Percentiles rank a stretch among this genome's conserved stretches.
Conservation (phyloP, 108 stramenopile genomes). For the Cyclostephanos tholiformis region DNA sequence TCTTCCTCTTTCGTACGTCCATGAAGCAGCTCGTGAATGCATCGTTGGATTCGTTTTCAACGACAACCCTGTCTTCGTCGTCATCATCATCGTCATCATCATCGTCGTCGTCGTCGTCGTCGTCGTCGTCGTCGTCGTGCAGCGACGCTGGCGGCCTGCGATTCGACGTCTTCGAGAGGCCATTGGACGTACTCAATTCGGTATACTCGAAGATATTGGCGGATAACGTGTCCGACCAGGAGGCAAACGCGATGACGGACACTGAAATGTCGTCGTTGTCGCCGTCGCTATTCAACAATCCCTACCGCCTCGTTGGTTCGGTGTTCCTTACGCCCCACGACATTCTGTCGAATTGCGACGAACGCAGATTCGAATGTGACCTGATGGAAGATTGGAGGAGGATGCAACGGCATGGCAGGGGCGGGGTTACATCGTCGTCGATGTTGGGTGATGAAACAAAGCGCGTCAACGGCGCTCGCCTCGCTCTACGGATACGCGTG, state of each 20-base stretch:
- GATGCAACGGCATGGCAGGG: constrained; percentile 13
- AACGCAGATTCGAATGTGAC: constrained; percentile 57
- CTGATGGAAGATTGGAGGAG: constrained; percentile 48
- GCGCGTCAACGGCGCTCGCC: constrained; percentile 31
- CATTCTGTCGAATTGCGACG: constrained; percentile 59
- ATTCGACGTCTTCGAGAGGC: constrained; percentile 46
- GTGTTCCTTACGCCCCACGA: constrained; percentile 44
- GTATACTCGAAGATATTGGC: constrained; percentile 23
- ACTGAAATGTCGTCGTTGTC: constrained; percentile 1
- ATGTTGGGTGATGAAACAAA: not conserved
- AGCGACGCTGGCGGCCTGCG: constrained; percentile 26
- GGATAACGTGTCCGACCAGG: constrained; percentile 17
- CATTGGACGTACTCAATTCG: constrained; percentile 29
- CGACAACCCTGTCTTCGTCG: not conserved
- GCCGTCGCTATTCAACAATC: not conserved
- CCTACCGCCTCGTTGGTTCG: constrained; percentile 51
- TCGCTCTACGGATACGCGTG: constrained; percentile 64
- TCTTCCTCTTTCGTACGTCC: constrained; percentile 39
- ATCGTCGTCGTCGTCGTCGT: not conserved
- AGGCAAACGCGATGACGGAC: constrained; percentile 26
- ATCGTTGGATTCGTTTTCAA: not conserved
- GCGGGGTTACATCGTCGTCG: not conserved
- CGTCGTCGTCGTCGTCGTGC: not conserved
- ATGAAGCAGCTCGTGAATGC: constrained; percentile 39
- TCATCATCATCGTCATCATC: not conserved